Evolutionary conservation across 2,329 filamentous ascomycete species (phyloP).

Genomic region (Aspergillus tubingensis): DNA sequence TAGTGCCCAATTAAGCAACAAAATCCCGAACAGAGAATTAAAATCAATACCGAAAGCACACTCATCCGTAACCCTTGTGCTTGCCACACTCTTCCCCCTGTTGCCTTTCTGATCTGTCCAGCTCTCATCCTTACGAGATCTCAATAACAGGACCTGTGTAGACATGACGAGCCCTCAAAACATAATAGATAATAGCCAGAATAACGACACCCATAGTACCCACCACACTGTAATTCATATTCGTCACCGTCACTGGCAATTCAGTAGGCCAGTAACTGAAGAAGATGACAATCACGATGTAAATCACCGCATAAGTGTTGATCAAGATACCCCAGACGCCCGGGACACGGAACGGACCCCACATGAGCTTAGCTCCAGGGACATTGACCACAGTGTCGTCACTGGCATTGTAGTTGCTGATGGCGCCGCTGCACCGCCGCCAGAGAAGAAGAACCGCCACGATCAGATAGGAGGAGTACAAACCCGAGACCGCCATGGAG

Average conservation of each 20-base stretch:
- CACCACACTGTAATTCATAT: constrained; percentile 52
- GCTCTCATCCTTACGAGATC: not conserved
- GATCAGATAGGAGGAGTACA: constrained; percentile 34
- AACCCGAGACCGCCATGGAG: constrained; percentile 36
- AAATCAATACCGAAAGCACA: too few species aligned
- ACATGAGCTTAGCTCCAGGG: constrained; percentile 30
- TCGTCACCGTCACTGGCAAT: constrained; percentile 38
- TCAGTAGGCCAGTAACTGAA: constrained; percentile 52
- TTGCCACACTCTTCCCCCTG: too few species aligned
- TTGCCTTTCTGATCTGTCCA: too few species aligned
- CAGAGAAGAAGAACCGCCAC: constrained; percentile 31
- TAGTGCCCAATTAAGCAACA: too few species aligned
- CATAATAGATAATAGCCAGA: constrained; percentile 45
- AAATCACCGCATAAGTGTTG: constrained; percentile 49
- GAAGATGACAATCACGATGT: constrained; percentile 50
- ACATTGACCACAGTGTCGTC: constrained; percentile 27
- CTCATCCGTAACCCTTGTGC: too few species aligned
- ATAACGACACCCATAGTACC: constrained; percentile 46
- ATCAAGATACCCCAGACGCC: constrained; percentile 43
- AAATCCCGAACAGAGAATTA: too few species aligned
- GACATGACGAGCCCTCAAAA: constrained; percentile 34
- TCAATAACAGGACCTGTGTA: constrained; percentile 38
- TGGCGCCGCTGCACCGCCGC: constrained; percentile 27
- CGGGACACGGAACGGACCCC: constrained; percentile 33
- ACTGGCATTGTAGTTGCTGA: constrained; percentile 18